phyloP scores from a whole-genome alignment of 164 flowering plant species.

The Stephania japonica region DNA sequence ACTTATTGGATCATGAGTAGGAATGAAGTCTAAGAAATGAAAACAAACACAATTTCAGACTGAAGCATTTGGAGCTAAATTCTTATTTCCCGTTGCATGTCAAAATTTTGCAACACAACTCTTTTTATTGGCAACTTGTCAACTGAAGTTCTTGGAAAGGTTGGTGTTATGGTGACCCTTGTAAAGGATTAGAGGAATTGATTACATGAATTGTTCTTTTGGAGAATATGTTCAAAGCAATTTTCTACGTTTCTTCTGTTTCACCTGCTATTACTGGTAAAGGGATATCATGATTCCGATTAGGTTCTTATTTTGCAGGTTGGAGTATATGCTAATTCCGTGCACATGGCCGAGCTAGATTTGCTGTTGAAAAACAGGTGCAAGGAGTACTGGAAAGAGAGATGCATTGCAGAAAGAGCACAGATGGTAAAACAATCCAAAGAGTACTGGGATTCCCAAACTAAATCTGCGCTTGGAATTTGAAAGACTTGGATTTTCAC shows the following conservation, averaged over 20 bases:
- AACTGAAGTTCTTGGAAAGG: neutral
- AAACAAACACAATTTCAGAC: neutral
- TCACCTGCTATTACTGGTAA: neutral
- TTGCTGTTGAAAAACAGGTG: slow-evolving; percentile 56
- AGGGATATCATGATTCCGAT: neutral
- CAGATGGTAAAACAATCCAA: slow-evolving; percentile 51
- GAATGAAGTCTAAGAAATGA: neutral
- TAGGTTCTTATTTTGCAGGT: slow-evolving; percentile 31
- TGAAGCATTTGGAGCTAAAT: neutral
- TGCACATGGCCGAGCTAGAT: slow-evolving; percentile 57
- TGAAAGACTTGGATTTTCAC: neutral
- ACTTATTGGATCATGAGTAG: neutral
- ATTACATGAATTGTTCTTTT: neutral
- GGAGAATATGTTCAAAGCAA: neutral
- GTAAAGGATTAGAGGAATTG: neutral
- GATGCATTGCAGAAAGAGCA: slow-evolving; percentile 42
- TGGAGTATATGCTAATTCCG: slow-evolving; percentile 58
- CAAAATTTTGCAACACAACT: neutral
- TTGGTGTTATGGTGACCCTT: neutral
- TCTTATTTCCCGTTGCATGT: neutral
- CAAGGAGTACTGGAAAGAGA: slow-evolving; percentile 65
- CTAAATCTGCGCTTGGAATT: slow-evolving; percentile 41
- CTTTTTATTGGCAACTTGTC: neutral
- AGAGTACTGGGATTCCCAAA: slow-evolving; percentile 63
- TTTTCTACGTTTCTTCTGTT: neutral